phyloP scores from a whole-genome alignment of 2,329 filamentous ascomycete genomes.

The Pseudonectria foliicola region DNA sequence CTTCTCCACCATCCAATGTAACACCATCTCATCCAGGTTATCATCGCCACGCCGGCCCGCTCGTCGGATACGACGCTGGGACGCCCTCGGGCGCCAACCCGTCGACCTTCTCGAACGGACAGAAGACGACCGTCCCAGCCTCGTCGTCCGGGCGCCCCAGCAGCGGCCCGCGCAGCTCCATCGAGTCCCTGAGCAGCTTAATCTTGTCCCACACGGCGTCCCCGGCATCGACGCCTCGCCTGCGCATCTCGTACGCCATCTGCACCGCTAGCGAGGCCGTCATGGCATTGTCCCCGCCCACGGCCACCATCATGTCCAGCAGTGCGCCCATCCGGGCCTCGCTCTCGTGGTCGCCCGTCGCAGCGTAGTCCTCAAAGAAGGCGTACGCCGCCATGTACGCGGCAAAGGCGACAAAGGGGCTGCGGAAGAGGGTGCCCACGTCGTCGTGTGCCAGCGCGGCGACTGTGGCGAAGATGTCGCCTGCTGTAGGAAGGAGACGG shows the following conservation, averaged over 20 bases:
- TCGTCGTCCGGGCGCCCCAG: slow-evolving; percentile 10
- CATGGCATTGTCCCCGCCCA: slow-evolving; percentile 58
- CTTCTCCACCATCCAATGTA: neutral
- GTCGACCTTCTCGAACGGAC: slow-evolving; percentile 13
- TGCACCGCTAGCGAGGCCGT: slow-evolving; percentile 65
- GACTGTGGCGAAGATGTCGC: slow-evolving; percentile 74
- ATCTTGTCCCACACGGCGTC: slow-evolving; percentile 18
- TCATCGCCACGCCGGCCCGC: neutral
- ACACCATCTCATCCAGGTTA: neutral
- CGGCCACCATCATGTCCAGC: slow-evolving; percentile 57
- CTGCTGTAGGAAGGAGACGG: slow-evolving; percentile 67
- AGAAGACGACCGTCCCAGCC: slow-evolving; percentile 14
- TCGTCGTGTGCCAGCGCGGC: slow-evolving; percentile 41
- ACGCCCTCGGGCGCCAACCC: slow-evolving; percentile 7
- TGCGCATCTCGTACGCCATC: slow-evolving; percentile 56
- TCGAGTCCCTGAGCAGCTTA: slow-evolving; percentile 8
- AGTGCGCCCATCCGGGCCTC: slow-evolving; percentile 58
- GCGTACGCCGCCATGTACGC: slow-evolving; percentile 65
- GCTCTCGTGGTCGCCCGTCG: slow-evolving; percentile 42
- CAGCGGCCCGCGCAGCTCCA: slow-evolving; percentile 9
- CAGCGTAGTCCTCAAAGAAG: slow-evolving; percentile 63
- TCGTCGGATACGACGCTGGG: slow-evolving; percentile 8
- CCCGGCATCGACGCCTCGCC: slow-evolving; percentile 26
- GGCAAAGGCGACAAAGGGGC: slow-evolving; percentile 64
- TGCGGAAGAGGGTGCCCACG: slow-evolving; percentile 42